Percentiles rank a stretch among this genome's conserved stretches.
phyloP scores from a whole-genome alignment of 1,284 basidiomycete genomes.

The Papiliotrema flavescens region DNA sequence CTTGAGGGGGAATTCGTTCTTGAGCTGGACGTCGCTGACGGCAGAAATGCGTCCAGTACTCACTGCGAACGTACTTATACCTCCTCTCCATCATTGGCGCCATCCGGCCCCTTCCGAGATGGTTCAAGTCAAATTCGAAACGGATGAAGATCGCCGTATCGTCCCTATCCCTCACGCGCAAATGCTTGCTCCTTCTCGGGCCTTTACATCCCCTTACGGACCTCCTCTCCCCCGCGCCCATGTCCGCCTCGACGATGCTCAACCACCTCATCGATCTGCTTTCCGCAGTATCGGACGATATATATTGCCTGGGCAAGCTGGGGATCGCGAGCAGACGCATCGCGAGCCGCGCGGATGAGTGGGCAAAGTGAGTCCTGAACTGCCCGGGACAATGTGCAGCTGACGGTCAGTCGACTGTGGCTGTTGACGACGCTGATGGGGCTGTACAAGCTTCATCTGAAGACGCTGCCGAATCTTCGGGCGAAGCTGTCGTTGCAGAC shows the following conservation, averaged over 20 bases:
- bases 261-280: constrained; percentile 38
- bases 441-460: constrained; percentile 33
- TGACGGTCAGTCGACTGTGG: constrained; percentile 39
- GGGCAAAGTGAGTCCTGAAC: constrained; percentile 34
- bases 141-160: constrained; percentile 29
- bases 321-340: constrained; percentile 28
- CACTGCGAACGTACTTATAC: constrained; percentile 43
- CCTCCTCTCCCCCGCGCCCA: constrained; percentile 38
- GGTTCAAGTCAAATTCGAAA: constrained; percentile 36
- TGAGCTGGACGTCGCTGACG: not conserved
- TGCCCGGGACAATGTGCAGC: not conserved
- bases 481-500: not conserved
- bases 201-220: constrained; percentile 40
- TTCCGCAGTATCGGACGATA: constrained; percentile 38
- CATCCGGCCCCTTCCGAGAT: constrained; percentile 32
- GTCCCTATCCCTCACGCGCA: constrained; percentile 38
- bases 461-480: constrained; percentile 22
- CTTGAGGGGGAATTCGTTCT: too few relatives aligned
- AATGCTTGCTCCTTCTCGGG: constrained; percentile 44
- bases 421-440: constrained; percentile 37
- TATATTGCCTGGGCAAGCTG: constrained; percentile 37
- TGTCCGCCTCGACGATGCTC: constrained; percentile 35
- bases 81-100: constrained; percentile 32
- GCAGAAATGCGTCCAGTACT: constrained; percentile 45
- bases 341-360: constrained; percentile 30